Base-by-base conservation (phyloP, 345 rosid genomes). In the Pistacia vera region DNA sequence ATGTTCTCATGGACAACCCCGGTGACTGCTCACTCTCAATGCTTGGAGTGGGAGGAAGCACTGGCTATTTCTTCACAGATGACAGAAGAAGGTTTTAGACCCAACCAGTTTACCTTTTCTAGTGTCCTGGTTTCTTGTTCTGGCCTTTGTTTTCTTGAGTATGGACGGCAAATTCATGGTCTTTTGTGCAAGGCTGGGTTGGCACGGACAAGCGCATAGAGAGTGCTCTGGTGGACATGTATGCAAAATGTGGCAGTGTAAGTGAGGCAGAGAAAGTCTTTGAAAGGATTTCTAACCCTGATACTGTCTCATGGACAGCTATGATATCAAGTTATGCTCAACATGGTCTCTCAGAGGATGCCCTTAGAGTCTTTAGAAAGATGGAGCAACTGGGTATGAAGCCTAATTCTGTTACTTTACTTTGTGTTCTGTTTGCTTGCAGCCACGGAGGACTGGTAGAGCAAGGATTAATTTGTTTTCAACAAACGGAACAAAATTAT, bases 381-480 rank as follows among this genome's bases (percentile, higher is more conserved):
- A 84, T 89, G 90, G 84, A 85, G 71, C 16, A 48, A 18, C 59
- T 49, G 59, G 66, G 74, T 17, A 67, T 79, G 67, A 85, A 89
- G 82, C 86, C 93, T 62, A 91, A 84, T 55, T 78, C 83, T 56
- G 90, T 91, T 70, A 84, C 90, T 63, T 83, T 89, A 59, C 74
- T 91, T 60, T 89, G 88, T 49, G 68, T 86, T 74, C 81, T 91
- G 57, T 86, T 83, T 80, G 91, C 92, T 30, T 89, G 91, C 67
- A 91, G 88, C 88, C 96, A 91, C 58, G 88, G 88, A 8, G 90
- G 93, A 33, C 62, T 88, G 22, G 85, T 89, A 14, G 86, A 91
- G 30, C 83, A 84, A 78, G 96, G 93, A 77, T 80, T 81, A 66
- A 61, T 60, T 41, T 87, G 79, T 79, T 86, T 89, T 75, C 82